Conservation (phyloP, 1,139 yeast genomes). For the Taphrina confusa region DNA sequence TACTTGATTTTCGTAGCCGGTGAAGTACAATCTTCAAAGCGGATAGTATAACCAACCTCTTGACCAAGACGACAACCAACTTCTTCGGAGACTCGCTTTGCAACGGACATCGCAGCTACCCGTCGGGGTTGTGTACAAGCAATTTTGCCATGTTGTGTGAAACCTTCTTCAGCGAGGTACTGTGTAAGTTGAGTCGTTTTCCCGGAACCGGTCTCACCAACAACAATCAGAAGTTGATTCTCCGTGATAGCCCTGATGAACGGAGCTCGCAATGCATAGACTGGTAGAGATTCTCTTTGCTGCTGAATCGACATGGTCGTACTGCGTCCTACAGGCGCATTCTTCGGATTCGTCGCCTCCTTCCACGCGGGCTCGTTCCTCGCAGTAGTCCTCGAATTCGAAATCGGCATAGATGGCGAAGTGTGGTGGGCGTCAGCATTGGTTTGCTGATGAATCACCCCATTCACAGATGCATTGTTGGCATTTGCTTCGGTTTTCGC, state of each 20-base stretch:
- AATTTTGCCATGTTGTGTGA: slow-evolving; percentile 58
- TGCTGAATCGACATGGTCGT: slow-evolving; percentile 56
- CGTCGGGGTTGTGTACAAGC: slow-evolving; percentile 96
- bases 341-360: slow-evolving; percentile 48
- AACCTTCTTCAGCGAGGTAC: slow-evolving; percentile 77
- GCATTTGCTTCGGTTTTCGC: slow-evolving; percentile 47
- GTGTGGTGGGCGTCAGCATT: slow-evolving; percentile 39
- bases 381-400: slow-evolving; percentile 39
- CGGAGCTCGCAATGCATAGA: slow-evolving; percentile 63
- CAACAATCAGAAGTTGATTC: slow-evolving; percentile 58
- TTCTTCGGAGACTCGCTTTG: slow-evolving; percentile 84
- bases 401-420: slow-evolving; percentile 41
- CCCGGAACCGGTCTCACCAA: slow-evolving; percentile 98
- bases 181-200: slow-evolving; percentile 93
- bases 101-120: slow-evolving; percentile 95
- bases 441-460: slow-evolving; percentile 25
- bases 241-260: slow-evolving; percentile 68
- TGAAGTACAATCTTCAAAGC: slow-evolving; percentile 80
- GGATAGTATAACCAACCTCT: slow-evolving; percentile 81
- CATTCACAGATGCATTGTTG: slow-evolving; percentile 30
- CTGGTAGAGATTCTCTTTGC: slow-evolving; percentile 70
- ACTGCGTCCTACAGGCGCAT: slow-evolving; percentile 58
- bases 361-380: slow-evolving; percentile 53
- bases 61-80: slow-evolving; percentile 69
- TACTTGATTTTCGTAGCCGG: slow-evolving; percentile 67